Conservation (phyloP, 495 filamentous ascomycete genomes). For the Hypoxylon fragiforme region DNA sequence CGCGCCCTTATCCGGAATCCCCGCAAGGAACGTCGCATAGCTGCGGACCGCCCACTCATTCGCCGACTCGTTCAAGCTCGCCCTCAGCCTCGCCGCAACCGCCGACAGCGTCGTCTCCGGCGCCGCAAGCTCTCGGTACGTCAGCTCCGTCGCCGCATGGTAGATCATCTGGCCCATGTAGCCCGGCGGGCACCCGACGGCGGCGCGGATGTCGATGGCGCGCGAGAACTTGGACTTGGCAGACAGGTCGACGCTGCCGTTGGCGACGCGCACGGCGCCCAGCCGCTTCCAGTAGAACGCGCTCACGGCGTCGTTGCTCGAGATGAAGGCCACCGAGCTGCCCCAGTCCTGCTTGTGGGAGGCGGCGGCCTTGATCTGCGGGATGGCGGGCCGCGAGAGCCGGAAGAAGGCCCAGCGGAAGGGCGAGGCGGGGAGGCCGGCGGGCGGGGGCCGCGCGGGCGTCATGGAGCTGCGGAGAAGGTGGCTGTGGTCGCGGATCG, state of each 20-base stretch:
- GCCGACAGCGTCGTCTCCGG: neutral
- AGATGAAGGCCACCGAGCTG: neutral
- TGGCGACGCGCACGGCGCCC: neutral
- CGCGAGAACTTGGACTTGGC: neutral
- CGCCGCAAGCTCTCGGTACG: neutral
- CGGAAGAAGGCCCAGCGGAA: neutral
- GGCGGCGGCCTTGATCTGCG: neutral
- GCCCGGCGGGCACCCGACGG: neutral
- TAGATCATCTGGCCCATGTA: neutral
- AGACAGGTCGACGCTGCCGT: neutral
- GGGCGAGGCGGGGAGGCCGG: neutral
- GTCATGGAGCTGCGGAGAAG: neutral
- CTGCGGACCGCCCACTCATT: slow-evolving; percentile 40
- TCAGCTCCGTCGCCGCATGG: neutral
- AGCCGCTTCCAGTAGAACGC: neutral
- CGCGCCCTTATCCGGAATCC: slow-evolving; percentile 39
- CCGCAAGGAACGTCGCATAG: slow-evolving; percentile 46
- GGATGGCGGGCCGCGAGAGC: neutral
- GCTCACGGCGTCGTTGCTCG: neutral
- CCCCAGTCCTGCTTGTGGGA: neutral
- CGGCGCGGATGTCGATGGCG: neutral
- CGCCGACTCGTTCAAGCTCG: slow-evolving; percentile 33
- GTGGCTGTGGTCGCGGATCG: neutral
- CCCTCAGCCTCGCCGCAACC: slow-evolving; percentile 25
- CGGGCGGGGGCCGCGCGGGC: too few relatives aligned